These are phyloP conservation scores for Croton laevigatus DNA, from an alignment of 441 rosid species.

Conservation along the genomic window DNA sequence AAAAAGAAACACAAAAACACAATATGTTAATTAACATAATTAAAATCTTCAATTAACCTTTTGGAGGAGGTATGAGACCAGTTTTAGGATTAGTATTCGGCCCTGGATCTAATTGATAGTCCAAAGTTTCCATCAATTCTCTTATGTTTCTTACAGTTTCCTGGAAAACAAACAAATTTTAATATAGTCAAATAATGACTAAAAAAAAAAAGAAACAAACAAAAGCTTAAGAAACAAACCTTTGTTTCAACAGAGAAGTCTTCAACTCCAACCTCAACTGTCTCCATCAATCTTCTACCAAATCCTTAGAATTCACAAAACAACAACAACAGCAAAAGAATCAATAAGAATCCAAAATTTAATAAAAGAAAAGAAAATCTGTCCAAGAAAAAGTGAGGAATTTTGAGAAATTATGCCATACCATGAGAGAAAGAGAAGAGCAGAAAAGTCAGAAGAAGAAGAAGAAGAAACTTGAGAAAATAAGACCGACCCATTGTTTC, in stretches of 20 bases:
- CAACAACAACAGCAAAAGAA: background rate
- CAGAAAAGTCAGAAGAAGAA: slow-evolving; percentile 37
- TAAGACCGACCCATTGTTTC: slow-evolving; percentile 43
- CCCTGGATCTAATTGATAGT: slow-evolving; percentile 43
- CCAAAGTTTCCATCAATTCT: slow-evolving; percentile 39
- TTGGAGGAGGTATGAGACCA: slow-evolving; percentile 53
- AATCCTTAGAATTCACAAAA: slow-evolving; percentile 30
- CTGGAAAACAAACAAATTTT: slow-evolving; percentile 28
- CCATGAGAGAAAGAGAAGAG: slow-evolving; percentile 42
- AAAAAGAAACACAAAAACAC: background rate
- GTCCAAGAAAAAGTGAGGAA: background rate
- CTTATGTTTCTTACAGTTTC: slow-evolving; percentile 33
- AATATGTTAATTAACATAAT: background rate
- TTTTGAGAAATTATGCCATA: slow-evolving; percentile 31
- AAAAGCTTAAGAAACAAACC: slow-evolving; percentile 24
- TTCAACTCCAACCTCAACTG: slow-evolving; percentile 22
- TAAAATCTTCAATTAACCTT: slow-evolving; percentile 4
- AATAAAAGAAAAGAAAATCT: background rate
- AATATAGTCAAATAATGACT: background rate
- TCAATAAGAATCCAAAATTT: background rate
- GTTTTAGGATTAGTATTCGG: slow-evolving; percentile 53
- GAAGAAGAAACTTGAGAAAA: slow-evolving; percentile 22
- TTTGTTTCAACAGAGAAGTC: slow-evolving; percentile 25
- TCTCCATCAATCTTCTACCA: slow-evolving; percentile 35
- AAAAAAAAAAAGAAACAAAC: background rate